A percentile compares a stretch with the other conserved stretches of the same genome.
phyloP scores from a whole-genome alignment of 2,329 filamentous ascomycete species.

The Fusarium gaditjirri region DNA sequence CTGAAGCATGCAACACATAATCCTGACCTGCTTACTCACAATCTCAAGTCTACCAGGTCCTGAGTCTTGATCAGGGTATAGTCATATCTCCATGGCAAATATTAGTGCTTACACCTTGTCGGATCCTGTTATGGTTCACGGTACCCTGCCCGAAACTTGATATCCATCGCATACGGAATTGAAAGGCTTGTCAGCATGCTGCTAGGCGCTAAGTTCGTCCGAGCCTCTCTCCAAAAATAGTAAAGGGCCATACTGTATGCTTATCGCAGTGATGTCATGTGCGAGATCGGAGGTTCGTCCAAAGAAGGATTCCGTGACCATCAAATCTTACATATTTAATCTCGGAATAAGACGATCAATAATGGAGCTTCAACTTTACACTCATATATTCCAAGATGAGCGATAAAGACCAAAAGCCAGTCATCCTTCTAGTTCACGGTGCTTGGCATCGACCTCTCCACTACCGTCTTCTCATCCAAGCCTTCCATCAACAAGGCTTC shows the following conservation, averaged over 20 bases:
- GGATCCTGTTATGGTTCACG: not conserved
- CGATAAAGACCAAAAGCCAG: not conserved
- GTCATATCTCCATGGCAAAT: no score
- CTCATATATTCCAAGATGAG: not conserved
- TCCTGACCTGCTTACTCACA: not conserved
- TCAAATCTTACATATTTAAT: not conserved
- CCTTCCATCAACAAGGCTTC: conserved; percentile 3
- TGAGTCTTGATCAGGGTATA: not conserved
- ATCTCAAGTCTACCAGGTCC: not conserved
- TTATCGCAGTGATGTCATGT: not conserved
- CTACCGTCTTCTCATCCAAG: conserved; percentile 19
- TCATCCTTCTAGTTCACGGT: conserved; percentile 27
- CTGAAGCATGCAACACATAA: not conserved
- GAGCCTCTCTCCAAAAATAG: not conserved
- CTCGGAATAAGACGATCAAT: fast-evolving
- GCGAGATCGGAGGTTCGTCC: not conserved
- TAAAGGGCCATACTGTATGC: no score
- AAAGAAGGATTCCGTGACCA: not conserved
- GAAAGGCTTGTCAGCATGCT: not conserved
- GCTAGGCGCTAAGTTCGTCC: not conserved
- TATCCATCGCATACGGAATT: not conserved
- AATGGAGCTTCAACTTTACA: fast-evolving
- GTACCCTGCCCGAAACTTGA: not conserved
- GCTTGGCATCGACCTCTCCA: conserved; percentile 33
- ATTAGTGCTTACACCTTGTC: not conserved